Evolutionary conservation across 176 grass and related monocot species (phyloP), one percentile per base, ranked within the genome.

Genomic region (Tillandsia fasciculata): DNA sequence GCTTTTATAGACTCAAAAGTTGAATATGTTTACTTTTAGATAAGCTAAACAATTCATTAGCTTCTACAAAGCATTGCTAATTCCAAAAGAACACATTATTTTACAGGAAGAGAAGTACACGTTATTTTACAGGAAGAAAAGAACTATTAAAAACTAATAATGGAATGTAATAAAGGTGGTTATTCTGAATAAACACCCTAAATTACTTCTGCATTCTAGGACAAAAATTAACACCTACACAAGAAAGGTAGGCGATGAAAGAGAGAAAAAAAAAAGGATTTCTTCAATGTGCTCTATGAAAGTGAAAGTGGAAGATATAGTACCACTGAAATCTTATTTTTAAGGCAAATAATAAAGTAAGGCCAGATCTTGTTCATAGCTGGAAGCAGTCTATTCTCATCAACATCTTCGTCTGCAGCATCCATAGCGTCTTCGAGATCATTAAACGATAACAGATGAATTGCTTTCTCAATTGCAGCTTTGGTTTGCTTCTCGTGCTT

Each of bases 311-410:
- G 56, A 71, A 78, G 63, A 72, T 72, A 76, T 42, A 56, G 53
- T 76, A 97, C 89, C 86, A 90, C 79, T 64, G 93, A 85, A 65
- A 92, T 87, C 81, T 90, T 97, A 82, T 92, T 92, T 74, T 83
- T 90, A 67, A 97, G 88, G 76, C 89, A 97, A 63, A 92, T 84
- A 80, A 97, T 67, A 63, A 90, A 69, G 68, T 90, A 92, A 47
- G 89, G 89, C 93, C 93, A 97, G 64, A 97, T 88, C 70, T 90
- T 97, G 79, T 92, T 92, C 89, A 97, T 83, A 71, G 86, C 86
- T 71, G 93, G 93, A 50, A 87, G 86, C 65, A 97, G 71, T 79
- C 89, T 85, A 83, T 92, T 97, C 72, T 92, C 93, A 11, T 92
- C 84, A 58, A 65, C 82, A 71, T 90, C 86, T 26, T 80, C 83